Conservation (phyloP, 345 rosid species). For the Conringia planisiliqua region DNA sequence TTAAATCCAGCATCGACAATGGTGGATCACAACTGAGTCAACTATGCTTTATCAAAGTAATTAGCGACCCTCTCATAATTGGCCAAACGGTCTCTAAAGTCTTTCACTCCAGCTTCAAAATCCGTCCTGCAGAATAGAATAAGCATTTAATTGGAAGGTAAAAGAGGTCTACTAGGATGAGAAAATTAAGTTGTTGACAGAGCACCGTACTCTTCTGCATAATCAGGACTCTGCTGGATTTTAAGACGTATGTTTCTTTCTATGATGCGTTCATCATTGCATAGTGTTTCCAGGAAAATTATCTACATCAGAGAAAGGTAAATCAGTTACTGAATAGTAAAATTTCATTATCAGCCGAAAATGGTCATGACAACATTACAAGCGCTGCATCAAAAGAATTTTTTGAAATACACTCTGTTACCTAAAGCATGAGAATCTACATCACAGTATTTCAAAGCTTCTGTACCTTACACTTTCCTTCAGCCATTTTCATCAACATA, state of each 20-base stretch:
- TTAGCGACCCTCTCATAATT: slow-evolving; percentile 76
- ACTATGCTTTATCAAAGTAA: slow-evolving; percentile 8
- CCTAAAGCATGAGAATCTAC: slow-evolving; percentile 2
- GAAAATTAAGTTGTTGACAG: slow-evolving; percentile 23
- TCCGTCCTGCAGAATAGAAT: slow-evolving; percentile 63
- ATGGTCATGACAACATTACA: slow-evolving; percentile 2
- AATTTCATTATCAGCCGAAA: background rate
- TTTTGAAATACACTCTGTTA: background rate
- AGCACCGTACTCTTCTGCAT: slow-evolving; percentile 84
- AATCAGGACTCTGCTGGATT: slow-evolving; percentile 99
- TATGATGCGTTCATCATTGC: slow-evolving; percentile 89
- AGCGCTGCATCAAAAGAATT: background rate
- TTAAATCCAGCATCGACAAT: slow-evolving; percentile 2
- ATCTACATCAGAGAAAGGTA: slow-evolving; percentile 46
- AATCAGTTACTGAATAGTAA: slow-evolving; percentile 1
- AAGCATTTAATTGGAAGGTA: slow-evolving; percentile 28
- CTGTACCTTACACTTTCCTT: slow-evolving; percentile 97
- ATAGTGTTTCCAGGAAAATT: slow-evolving; percentile 93
- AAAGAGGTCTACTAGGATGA: slow-evolving; percentile 1
- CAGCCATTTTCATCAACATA: slow-evolving; percentile 99
- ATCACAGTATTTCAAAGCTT: slow-evolving; percentile 3
- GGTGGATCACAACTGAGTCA: background rate
- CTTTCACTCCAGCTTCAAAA: slow-evolving; percentile 83
- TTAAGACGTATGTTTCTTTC: slow-evolving; percentile 98
- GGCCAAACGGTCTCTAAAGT: slow-evolving; percentile 80